phyloP scores from a whole-genome alignment of 768 basidiomycete species.

The Lactifluus rugatus region DNA sequence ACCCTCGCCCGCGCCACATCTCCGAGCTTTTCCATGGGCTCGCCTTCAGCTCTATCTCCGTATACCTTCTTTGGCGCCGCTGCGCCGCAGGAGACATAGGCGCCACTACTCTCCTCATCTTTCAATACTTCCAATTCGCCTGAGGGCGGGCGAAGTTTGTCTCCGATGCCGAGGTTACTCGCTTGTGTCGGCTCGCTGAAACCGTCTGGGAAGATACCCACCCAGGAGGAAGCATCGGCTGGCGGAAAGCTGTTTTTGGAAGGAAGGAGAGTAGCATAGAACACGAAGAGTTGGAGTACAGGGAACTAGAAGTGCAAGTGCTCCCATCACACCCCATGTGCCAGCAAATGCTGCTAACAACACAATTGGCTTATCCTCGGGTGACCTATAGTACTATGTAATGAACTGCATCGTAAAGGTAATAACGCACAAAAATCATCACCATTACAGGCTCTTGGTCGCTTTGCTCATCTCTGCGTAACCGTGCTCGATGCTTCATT shows the following conservation, averaged over 20 bases:
- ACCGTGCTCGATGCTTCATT: neutral
- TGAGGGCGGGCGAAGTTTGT: conserved; percentile 39
- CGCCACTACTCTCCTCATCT: conserved; percentile 46
- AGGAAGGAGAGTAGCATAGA: conserved; percentile 13
- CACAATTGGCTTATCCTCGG: neutral
- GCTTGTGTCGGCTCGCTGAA: conserved; percentile 45
- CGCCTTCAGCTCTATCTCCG: conserved; percentile 56
- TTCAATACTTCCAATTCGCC: conserved; percentile 47
- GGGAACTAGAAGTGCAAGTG: conserved; percentile 13
- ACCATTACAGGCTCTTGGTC: neutral
- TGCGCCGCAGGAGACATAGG: conserved; percentile 41
- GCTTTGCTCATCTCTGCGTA: neutral
- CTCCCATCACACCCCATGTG: too few species aligned
- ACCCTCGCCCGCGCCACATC: conserved; percentile 34
- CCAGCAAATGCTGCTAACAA: neutral
- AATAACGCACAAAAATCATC: neutral
- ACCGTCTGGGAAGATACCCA: conserved; percentile 18
- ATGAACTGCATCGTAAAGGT: neutral
- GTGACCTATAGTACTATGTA: conserved; percentile 1
- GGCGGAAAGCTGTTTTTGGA: conserved; percentile 13
- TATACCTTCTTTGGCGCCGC: conserved; percentile 52
- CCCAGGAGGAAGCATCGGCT: conserved; percentile 9
- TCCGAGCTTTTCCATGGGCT: conserved; percentile 58
- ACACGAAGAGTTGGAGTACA: conserved; percentile 10
- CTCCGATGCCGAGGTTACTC: conserved; percentile 41